These are phyloP conservation scores for Cladosporium oxysporum DNA, from an alignment of 2,329 filamentous ascomycete species.

Conservation along the genomic window DNA sequence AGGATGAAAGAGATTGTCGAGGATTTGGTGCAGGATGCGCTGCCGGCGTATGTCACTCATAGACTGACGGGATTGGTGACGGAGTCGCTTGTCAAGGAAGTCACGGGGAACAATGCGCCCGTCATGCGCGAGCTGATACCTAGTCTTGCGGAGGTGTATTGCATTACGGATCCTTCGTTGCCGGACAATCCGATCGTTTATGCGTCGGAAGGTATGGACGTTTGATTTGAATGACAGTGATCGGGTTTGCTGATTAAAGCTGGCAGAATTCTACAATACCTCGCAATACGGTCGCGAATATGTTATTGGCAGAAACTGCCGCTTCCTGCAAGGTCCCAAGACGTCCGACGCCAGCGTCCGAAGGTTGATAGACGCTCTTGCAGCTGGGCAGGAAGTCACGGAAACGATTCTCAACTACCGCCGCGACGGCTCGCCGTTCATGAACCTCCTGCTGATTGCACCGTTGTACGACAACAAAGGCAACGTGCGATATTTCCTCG, in stretches of 20 bases:
- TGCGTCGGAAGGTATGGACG: constrained; percentile 41
- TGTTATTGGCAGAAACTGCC: constrained; percentile 47
- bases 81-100: constrained; percentile 46
- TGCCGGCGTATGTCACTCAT: constrained; percentile 47
- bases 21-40: constrained; percentile 42
- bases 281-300: constrained; percentile 47
- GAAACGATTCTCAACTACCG: constrained; percentile 49
- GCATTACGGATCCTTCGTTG: constrained; percentile 46
- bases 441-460: constrained; percentile 45
- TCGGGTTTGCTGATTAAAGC: too few relatives aligned
- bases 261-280: constrained; percentile 45
- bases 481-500: constrained; percentile 43
- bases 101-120: constrained; percentile 45
- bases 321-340: constrained; percentile 47
- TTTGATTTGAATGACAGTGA: neutral
- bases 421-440: constrained; percentile 43
- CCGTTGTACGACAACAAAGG: constrained; percentile 46
- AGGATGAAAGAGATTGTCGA: constrained; percentile 36
- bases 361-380: constrained; percentile 40
- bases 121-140: constrained; percentile 44
- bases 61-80: constrained; percentile 43
- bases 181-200: constrained; percentile 50
- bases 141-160: constrained; percentile 49
- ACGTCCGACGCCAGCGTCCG: constrained; percentile 38
- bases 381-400: constrained; percentile 43